Base-by-base conservation (phyloP, 1,139 yeast species). In the Nakaseomyces delphensis region DNA sequence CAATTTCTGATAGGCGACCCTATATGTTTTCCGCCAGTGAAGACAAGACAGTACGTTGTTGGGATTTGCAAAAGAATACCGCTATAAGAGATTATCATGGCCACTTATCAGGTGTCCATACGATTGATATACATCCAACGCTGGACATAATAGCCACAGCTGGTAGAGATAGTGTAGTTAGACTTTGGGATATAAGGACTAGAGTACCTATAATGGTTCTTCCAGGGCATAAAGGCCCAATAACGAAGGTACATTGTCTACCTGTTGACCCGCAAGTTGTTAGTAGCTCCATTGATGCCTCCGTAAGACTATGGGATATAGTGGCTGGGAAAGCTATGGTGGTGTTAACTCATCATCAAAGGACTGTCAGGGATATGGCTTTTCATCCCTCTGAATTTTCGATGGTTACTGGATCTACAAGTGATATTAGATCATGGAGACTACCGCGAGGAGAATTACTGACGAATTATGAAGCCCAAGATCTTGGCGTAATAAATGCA, bases 111-210 rank as follows among this genome's bases (percentile, higher is more conserved):
- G 95, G 96, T 3, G 85, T 93, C 1, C 87, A 85, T 57, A 71
- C 94, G 1, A 70, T 87, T 42, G 87, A 79, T 43, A 62, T 87
- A 18, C 97, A 89, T 60, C 97, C 97, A 0, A 85, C 86, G 5
- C 64, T 89, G 31, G 95, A 89, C 55, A 62, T 91, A 10, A 66
- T 93, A n/a, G 83, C 83, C 14, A 83, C 95, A 3, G 97, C 91
- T 3, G 95, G 97, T 10, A 69, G 95, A 45, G 99, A 93, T 60
- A 73, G 89, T 4, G 83, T 83, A 0, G 82, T 89, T 0, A 67
- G 95, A 45, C 81, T 86, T 3, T 93, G 99, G 99, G 99, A 93
- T 62, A 80, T 91, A 45, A 70, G 98, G 45, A 76, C 95, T 0
- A 69, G 93, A 43, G 66, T 74, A 2, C 81, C 89, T 14, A 79